phyloP scores from a whole-genome alignment of 1,284 basidiomycete species.

The Porogramme epimiltina region DNA sequence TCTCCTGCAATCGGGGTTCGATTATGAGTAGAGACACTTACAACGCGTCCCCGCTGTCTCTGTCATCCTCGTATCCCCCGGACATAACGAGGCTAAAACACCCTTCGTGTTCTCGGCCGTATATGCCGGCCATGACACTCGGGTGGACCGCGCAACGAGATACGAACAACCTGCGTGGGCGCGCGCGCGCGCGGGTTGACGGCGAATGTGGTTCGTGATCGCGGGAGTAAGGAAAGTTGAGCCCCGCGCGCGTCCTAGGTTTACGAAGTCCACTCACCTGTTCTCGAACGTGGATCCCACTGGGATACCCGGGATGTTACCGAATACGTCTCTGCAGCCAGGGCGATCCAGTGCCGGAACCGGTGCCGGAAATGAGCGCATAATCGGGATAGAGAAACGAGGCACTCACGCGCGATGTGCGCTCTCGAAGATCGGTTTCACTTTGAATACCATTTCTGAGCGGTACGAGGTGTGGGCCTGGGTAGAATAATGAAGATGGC shows the following conservation, averaged over 20 bases:
- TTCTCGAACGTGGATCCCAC: constrained; percentile 25
- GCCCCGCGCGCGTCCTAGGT: too few relatives aligned
- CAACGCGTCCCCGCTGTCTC: constrained; percentile 41
- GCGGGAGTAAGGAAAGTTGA: too few relatives aligned
- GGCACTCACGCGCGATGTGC: too few relatives aligned
- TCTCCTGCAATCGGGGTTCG: not conserved
- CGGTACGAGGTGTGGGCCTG: too few relatives aligned
- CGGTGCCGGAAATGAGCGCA: too few relatives aligned
- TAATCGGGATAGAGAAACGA: too few relatives aligned
- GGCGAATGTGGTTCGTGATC: not conserved
- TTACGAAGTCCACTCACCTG: constrained; percentile 14
- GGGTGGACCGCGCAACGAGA: constrained; percentile 23
- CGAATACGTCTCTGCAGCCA: constrained; percentile 22
- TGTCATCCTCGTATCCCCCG: constrained; percentile 43
- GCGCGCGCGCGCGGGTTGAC: not conserved
- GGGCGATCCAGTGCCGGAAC: too few relatives aligned
- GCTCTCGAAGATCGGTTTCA: too few relatives aligned
- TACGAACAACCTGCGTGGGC: constrained; percentile 10
- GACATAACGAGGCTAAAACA: constrained; percentile 45
- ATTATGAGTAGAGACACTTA: constrained; percentile 22
- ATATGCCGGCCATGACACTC: constrained; percentile 23
- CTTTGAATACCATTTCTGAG: too few relatives aligned
- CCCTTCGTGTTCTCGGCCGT: constrained; percentile 28
- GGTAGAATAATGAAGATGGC: too few relatives aligned
- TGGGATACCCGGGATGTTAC: constrained; percentile 25